Evolutionary conservation across 345 rosid species (phyloP).

Genomic region (Acer campestre): DNA sequence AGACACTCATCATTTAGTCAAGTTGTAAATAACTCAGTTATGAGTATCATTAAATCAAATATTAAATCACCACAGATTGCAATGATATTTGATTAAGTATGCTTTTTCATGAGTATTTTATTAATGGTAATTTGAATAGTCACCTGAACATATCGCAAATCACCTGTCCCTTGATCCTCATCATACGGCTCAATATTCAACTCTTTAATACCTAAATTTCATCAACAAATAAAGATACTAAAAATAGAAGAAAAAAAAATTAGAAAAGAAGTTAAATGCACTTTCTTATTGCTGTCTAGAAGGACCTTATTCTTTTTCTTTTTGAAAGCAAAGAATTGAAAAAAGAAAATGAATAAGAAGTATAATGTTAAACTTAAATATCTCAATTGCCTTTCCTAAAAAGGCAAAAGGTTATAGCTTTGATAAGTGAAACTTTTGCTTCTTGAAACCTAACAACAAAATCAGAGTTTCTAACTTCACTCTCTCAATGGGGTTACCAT

Average conservation of each 20-base stretch:
- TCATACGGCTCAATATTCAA: conserved; percentile 72
- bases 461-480: background rate
- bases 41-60: conserved; percentile 6
- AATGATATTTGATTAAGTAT: background rate
- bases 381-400: background rate
- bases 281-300: background rate
- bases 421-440: background rate
- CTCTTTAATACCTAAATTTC: conserved; percentile 57
- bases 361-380: background rate
- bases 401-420: background rate
- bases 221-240: background rate
- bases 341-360: background rate
- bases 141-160: conserved; percentile 92
- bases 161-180: conserved; percentile 85
- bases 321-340: background rate
- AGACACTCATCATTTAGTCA: conserved; percentile 26
- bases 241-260: background rate
- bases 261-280: background rate
- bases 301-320: background rate
- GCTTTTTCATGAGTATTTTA: background rate
- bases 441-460: background rate
- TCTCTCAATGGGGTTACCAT: background rate
- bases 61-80: background rate
- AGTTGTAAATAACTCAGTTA: conserved; percentile 1
- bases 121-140: conserved; percentile 14